phyloP scores from a whole-genome alignment of 116 monocot genomes.

The Thalassia testudinum region DNA sequence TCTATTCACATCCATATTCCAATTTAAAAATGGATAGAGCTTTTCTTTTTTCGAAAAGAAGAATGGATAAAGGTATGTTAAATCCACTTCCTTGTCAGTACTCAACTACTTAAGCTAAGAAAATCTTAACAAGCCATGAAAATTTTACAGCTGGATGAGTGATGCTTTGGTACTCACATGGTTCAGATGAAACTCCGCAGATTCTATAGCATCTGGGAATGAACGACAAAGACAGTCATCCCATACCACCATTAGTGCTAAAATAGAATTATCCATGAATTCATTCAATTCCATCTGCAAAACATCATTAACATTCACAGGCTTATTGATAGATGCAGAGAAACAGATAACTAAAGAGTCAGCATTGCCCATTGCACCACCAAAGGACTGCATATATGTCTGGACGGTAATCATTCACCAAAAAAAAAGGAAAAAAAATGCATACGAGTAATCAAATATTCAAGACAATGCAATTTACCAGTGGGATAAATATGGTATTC shows the following conservation, averaged over 20 bases:
- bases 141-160: too few relatives aligned
- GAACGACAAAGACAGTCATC: slow-evolving; percentile 37
- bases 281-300: slow-evolving; percentile 70
- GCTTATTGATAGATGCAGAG: background rate
- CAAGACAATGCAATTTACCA: slow-evolving; percentile 28
- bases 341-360: too few relatives aligned
- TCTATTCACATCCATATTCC: too few relatives aligned
- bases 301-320: slow-evolving; percentile 1
- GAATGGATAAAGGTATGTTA: too few relatives aligned
- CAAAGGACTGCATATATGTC: too few relatives aligned
- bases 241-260: slow-evolving; percentile 68
- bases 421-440: slow-evolving; percentile 2
- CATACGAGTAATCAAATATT: background rate
- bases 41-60: too few relatives aligned
- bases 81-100: too few relatives aligned
- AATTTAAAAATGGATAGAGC: too few relatives aligned
- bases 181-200: slow-evolving; percentile 25
- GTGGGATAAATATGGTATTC: slow-evolving; percentile 66
- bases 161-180: slow-evolving; percentile 51
- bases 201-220: slow-evolving; percentile 40
- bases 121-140: too few relatives aligned
- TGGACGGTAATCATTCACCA: too few relatives aligned
- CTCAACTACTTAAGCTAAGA: too few relatives aligned
- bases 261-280: slow-evolving; percentile 32
- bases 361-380: too few relatives aligned